Conservation (phyloP, 1,284 basidiomycete species). For the Cronartium quercuum region DNA sequence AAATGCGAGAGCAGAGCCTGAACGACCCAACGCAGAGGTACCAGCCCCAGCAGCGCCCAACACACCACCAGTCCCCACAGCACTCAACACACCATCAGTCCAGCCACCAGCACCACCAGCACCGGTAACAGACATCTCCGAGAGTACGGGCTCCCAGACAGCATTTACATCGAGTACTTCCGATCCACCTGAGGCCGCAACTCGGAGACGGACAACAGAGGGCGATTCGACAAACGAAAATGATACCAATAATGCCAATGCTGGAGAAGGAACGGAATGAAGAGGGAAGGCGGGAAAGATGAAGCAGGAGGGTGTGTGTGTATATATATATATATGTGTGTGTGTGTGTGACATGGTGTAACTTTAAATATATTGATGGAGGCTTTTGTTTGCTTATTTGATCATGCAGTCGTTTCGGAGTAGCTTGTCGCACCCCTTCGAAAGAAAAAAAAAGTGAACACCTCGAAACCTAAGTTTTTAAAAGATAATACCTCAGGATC, state of each 20-base stretch:
- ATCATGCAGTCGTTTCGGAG: too few species aligned
- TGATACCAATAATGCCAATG: neutral
- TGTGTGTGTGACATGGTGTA: too few species aligned
- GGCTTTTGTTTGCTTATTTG: too few species aligned
- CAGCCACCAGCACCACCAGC: neutral
- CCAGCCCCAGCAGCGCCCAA: neutral
- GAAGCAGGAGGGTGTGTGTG: too few species aligned
- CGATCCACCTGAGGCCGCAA: neutral
- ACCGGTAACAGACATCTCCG: neutral
- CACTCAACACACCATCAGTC: neutral
- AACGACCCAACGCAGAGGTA: constrained; percentile 1
- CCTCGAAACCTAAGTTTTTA: too few species aligned
- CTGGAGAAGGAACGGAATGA: neutral
- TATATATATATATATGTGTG: too few species aligned
- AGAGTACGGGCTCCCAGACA: neutral
- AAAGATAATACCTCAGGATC: too few species aligned
- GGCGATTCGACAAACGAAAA: neutral
- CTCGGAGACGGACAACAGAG: neutral
- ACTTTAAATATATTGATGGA: too few species aligned
- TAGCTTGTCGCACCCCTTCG: too few species aligned
- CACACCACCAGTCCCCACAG: neutral
- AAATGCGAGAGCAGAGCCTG: constrained; percentile 23
- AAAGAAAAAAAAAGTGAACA: too few species aligned
- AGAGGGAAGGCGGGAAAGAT: too few species aligned
- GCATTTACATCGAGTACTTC: neutral